phyloP scores from a whole-genome alignment of 163 green algal genomes.

The Dunaliella salina region DNA sequence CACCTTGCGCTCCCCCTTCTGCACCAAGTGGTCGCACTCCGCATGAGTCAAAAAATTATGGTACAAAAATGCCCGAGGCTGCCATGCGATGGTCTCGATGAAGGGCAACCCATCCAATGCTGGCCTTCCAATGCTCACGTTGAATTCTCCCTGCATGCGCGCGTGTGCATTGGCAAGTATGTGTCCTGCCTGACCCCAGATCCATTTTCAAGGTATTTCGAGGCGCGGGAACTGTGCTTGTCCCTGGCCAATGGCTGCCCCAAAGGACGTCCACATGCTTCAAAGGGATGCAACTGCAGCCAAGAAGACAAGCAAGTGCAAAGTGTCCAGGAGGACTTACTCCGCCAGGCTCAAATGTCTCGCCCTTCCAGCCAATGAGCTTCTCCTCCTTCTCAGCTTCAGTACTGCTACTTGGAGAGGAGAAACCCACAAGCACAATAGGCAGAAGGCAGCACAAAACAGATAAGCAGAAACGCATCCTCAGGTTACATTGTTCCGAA shows the following conservation, averaged over 20 bases:
- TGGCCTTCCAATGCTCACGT: neutral
- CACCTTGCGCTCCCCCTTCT: neutral
- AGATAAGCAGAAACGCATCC: neutral
- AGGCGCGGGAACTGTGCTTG: neutral
- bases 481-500: neutral
- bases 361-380: conserved; percentile 46
- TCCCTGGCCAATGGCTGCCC: neutral
- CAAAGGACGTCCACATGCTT: neutral
- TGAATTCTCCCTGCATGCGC: neutral
- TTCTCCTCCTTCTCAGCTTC: conserved; percentile 19
- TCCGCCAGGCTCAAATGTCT: conserved; percentile 31
- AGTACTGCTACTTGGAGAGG: too few species aligned
- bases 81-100: conserved; percentile 50
- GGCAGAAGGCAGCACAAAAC: neutral
- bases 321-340: neutral
- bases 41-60: conserved; percentile 48
- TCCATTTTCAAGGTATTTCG: too few species aligned
- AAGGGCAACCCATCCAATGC: neutral
- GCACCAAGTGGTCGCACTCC: conserved; percentile 48
- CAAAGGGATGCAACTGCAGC: neutral
- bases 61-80: conserved; percentile 45
- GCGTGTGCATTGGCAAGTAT: neutral
- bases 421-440: neutral
- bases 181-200: neutral
- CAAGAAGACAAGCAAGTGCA: neutral